Percentiles rank a stretch among this genome's conserved stretches.
Evolutionary conservation across 768 basidiomycete genomes (phyloP).

Genomic region (Punctularia strigosozonata): DNA sequence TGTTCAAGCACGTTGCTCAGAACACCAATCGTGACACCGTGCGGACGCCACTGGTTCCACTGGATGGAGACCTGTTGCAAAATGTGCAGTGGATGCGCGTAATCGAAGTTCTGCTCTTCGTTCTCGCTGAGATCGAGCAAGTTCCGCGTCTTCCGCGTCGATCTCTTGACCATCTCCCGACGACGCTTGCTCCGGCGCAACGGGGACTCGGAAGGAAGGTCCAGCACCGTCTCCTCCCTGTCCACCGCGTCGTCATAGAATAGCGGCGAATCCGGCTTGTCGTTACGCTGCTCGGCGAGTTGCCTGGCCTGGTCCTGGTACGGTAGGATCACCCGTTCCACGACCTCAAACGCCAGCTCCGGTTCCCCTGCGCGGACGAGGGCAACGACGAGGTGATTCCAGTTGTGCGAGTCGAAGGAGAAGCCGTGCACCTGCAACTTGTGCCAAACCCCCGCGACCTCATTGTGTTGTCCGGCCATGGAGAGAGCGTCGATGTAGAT

Average conservation of each 20-base stretch:
- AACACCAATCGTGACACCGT: slow-evolving; percentile 33
- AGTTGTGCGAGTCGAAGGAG: slow-evolving; percentile 79
- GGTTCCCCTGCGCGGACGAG: slow-evolving; percentile 71
- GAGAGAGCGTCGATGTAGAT: slow-evolving; percentile 74
- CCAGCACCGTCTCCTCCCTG: too few relatives aligned
- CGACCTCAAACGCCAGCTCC: slow-evolving; percentile 73
- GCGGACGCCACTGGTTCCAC: slow-evolving; percentile 60
- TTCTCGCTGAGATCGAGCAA: neutral
- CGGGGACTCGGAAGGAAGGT: slow-evolving; percentile 10
- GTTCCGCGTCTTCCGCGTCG: slow-evolving; percentile 8
- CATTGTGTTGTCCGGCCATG: slow-evolving; percentile 41
- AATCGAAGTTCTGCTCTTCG: slow-evolving; percentile 24
- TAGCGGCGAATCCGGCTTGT: slow-evolving; percentile 27
- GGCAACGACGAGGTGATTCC: slow-evolving; percentile 74
- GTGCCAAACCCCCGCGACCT: slow-evolving; percentile 60
- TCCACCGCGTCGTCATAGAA: slow-evolving; percentile 24
- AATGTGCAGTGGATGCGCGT: slow-evolving; percentile 45
- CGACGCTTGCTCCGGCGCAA: slow-evolving; percentile 15
- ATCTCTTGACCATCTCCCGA: slow-evolving; percentile 11
- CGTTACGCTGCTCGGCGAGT: slow-evolving; percentile 15
- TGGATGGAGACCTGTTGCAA: slow-evolving; percentile 52
- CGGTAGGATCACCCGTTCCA: slow-evolving; percentile 67
- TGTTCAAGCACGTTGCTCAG: slow-evolving; percentile 34
- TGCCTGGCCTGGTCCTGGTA: slow-evolving; percentile 25
- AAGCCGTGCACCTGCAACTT: slow-evolving; percentile 50